These are phyloP conservation scores for Phytophthora pseudosyringae DNA, from an alignment of 352 stramenopile genomes.

Conservation along the genomic window DNA sequence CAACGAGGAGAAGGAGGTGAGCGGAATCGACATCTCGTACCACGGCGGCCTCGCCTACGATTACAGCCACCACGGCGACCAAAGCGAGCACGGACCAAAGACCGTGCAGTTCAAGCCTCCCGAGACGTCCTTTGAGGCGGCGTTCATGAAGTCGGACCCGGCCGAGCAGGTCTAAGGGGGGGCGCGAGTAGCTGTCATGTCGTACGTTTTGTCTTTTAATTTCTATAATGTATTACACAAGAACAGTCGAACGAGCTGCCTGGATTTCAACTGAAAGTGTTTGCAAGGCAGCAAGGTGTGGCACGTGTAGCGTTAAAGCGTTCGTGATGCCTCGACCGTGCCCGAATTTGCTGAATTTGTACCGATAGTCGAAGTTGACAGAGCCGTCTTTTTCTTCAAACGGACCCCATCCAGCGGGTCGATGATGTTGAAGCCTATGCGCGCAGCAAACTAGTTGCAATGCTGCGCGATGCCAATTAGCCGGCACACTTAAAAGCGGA, in stretches of 20 bases:
- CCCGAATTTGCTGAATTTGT: too few species aligned
- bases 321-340: too few species aligned
- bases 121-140: conserved; percentile 7
- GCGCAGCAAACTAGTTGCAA: too few species aligned
- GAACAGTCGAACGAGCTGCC: background rate
- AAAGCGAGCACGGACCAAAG: conserved; percentile 17
- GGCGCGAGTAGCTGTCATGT: background rate
- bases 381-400: too few species aligned
- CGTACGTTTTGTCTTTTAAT: background rate
- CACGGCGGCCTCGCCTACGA: conserved; percentile 69
- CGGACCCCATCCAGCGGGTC: too few species aligned
- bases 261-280: too few species aligned
- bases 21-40: conserved; percentile 76
- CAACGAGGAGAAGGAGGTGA: conserved; percentile 70
- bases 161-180: background rate
- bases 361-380: too few species aligned
- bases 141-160: conserved; percentile 7
- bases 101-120: conserved; percentile 6
- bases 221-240: too few species aligned
- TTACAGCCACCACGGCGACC: conserved; percentile 42
- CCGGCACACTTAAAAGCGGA: too few species aligned
- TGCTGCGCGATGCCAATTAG: background rate
- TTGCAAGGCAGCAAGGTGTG: too few species aligned
- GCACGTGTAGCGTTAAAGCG: too few species aligned
- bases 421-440: too few species aligned